phyloP scores from a whole-genome alignment of 176 grass and related monocot species.

The bread wheat (Triticum aestivum) region DNA sequence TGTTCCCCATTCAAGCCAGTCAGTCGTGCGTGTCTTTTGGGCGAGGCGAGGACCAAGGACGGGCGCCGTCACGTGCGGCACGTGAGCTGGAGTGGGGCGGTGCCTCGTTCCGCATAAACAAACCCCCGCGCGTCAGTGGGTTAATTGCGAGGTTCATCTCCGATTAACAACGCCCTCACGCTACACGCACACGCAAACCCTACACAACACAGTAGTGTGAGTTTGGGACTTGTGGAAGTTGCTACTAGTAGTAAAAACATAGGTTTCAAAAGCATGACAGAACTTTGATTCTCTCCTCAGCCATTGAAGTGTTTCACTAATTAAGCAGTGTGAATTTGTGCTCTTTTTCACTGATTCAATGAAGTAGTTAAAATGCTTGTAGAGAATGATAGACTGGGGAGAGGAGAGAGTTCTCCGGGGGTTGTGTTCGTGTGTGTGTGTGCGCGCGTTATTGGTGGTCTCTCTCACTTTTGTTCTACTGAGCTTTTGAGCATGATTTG shows the following conservation, averaged over 20 bases:
- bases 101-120: conserved; percentile 66
- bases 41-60: conserved; percentile 17
- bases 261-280: too few species aligned
- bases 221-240: too few species aligned
- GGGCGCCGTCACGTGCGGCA: conserved; percentile 46
- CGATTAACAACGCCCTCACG: conserved; percentile 15
- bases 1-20: neutral
- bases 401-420: neutral
- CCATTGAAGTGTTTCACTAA: neutral
- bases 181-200: neutral
- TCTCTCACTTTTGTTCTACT: conserved; percentile 22
- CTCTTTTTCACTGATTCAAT: too few species aligned
- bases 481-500: conserved; percentile 25
- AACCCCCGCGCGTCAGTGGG: conserved; percentile 40
- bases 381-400: neutral
- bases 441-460: neutral
- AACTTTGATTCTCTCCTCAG: too few species aligned
- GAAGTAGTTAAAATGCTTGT: too few species aligned
- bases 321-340: neutral
- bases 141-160: conserved; percentile 20
- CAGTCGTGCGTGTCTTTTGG: conserved; percentile 25
- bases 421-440: neutral
- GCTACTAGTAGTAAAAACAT: too few species aligned
- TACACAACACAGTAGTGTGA: neutral
- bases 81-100: conserved; percentile 49